Evolutionary conservation across 768 basidiomycete species (phyloP).

Genomic region (Macrolepiota fuliginosa): DNA sequence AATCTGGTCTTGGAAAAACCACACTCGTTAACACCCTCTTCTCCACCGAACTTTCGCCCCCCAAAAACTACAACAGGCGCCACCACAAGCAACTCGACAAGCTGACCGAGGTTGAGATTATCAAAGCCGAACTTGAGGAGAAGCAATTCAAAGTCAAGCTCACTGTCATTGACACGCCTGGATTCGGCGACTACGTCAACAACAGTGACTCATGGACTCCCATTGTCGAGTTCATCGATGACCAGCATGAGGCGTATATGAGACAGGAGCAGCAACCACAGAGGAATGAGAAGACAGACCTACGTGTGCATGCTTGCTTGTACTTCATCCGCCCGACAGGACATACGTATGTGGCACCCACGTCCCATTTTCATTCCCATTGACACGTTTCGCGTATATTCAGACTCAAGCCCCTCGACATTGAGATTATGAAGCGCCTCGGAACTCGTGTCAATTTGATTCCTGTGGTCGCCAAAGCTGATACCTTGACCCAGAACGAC

Average conservation of each 20-base stretch:
- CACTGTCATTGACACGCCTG: slow-evolving; percentile 97
- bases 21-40: slow-evolving; percentile 99
- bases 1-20: slow-evolving; percentile 96
- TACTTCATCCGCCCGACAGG: slow-evolving; percentile 97
- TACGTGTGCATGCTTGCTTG: slow-evolving; percentile 94
- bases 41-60: slow-evolving; percentile 89
- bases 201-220: slow-evolving; percentile 99
- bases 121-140: slow-evolving; percentile 99
- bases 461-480: slow-evolving; percentile 96
- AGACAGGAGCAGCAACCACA: slow-evolving; percentile 99
- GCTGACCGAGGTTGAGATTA: slow-evolving; percentile 96
- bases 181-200: slow-evolving; percentile 99
- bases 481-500: slow-evolving; percentile 94
- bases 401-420: slow-evolving; percentile 94
- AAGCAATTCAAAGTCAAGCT: slow-evolving; percentile 99
- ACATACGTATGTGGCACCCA: slow-evolving; percentile 71
- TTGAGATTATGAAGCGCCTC: slow-evolving; percentile 99
- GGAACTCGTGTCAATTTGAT: slow-evolving; percentile 98
- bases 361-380: slow-evolving; percentile 8
- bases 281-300: slow-evolving; percentile 89
- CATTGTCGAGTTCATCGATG: slow-evolving; percentile 97
- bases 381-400: not conserved
- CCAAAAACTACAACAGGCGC: slow-evolving; percentile 87
- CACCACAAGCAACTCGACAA: slow-evolving; percentile 98
- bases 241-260: slow-evolving; percentile 95